A percentile compares a stretch with the other conserved stretches of the same genome.
Conservation (phyloP, 495 filamentous ascomycete genomes). For the Pseudomonodictys pantanalensis region DNA sequence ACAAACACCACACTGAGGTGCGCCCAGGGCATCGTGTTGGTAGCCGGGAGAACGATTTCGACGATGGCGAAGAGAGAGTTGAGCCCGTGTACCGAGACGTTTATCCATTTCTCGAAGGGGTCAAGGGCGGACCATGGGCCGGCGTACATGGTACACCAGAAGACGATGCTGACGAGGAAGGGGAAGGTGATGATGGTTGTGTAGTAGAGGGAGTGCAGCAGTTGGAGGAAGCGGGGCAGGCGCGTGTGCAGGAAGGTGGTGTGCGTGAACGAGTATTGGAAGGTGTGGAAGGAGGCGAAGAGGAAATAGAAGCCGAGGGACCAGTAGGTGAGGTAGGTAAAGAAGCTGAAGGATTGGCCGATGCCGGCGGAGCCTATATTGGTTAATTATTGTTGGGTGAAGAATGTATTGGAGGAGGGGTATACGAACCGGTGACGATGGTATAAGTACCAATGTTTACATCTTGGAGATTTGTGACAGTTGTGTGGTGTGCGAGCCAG, state of each 20-base stretch:
- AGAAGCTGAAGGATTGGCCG: constrained; percentile 13
- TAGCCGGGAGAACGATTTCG: constrained; percentile 64
- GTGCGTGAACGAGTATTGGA: not conserved
- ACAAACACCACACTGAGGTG: constrained; percentile 56
- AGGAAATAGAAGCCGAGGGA: constrained; percentile 18
- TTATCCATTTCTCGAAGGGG: constrained; percentile 65
- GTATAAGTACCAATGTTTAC: constrained; percentile 11
- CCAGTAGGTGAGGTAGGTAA: constrained; percentile 19
- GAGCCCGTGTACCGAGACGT: constrained; percentile 68
- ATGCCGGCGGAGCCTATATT: constrained; percentile 12
- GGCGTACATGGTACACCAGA: constrained; percentile 10
- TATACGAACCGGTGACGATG: constrained; percentile 8
- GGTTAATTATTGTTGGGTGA: no score
- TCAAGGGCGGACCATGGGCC: constrained; percentile 11
- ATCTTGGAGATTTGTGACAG: constrained; percentile 5
- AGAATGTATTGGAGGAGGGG: no score
- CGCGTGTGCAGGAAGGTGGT: no score
- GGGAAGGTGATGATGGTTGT: constrained; percentile 63
- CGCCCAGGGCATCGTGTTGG: constrained; percentile 51
- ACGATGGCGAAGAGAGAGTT: constrained; percentile 67
- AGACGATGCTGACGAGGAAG: constrained; percentile 54
- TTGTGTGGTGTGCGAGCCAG: constrained; percentile 3
- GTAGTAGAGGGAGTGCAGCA: constrained; percentile 62
- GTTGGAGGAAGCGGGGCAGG: constrained; percentile 60
- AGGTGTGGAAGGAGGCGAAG: constrained; percentile 7